phyloP scores from a whole-genome alignment of 176 grass and related monocot genomes.

The Alloteropsis semialata region DNA sequence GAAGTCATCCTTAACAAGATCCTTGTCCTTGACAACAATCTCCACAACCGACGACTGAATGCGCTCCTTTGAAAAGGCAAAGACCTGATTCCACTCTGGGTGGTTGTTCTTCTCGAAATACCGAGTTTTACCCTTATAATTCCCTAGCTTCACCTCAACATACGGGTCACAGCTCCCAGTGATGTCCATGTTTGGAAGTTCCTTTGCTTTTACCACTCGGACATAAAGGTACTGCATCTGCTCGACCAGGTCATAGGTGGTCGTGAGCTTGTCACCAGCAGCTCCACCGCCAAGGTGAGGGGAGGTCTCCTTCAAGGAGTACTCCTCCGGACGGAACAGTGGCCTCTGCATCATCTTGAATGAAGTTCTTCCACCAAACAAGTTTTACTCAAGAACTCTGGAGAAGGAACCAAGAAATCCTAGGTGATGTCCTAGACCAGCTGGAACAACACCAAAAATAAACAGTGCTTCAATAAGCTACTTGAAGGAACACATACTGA shows the following conservation, averaged over 20 bases:
- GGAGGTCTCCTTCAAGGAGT: conserved; percentile 72
- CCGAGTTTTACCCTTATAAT: conserved; percentile 58
- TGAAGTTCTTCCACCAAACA: not conserved
- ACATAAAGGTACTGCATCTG: conserved; percentile 84
- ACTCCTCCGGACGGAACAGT: conserved; percentile 52
- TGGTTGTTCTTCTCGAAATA: conserved; percentile 64
- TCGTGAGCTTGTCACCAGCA: conserved; percentile 63
- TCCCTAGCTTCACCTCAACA: conserved; percentile 71
- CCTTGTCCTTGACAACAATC: conserved; percentile 64
- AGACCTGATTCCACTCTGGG: conserved; percentile 79
- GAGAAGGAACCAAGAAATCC: not conserved
- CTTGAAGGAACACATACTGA: not conserved
- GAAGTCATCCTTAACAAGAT: conserved; percentile 60
- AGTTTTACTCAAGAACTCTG: not conserved
- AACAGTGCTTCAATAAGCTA: not conserved
- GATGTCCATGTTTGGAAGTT: conserved; percentile 57
- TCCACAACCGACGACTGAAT: conserved; percentile 62
- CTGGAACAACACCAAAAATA: conserved; percentile 4
- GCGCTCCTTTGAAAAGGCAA: conserved; percentile 67
- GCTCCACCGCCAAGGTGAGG: conserved; percentile 60
- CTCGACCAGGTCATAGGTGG: conserved; percentile 71
- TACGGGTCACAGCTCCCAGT: conserved; percentile 66
- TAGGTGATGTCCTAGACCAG: not conserved
- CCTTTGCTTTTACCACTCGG: conserved; percentile 64
- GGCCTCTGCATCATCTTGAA: conserved; percentile 68